A percentile compares a stretch with the other conserved stretches of the same genome.
phyloP scores from a whole-genome alignment of 108 stramenopile genomes.

The Fragilaria crotonensis region DNA sequence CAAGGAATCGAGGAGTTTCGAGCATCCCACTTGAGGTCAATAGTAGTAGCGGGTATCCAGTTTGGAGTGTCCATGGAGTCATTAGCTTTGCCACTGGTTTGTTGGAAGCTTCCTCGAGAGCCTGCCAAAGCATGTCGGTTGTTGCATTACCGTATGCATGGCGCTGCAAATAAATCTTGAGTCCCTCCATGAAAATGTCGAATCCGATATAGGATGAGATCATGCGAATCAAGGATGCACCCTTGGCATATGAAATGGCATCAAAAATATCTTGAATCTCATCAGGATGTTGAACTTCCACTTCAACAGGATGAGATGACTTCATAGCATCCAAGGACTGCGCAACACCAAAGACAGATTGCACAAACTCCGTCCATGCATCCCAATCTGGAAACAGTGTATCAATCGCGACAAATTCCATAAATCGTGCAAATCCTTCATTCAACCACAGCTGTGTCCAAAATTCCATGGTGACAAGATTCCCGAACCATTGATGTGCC shows the following conservation, averaged over 20 bases:
- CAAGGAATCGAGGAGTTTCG: background rate
- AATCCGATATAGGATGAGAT: slow-evolving; percentile 16
- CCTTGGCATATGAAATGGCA: slow-evolving; percentile 72
- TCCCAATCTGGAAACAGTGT: slow-evolving; percentile 55
- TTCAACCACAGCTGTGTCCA: slow-evolving; percentile 76
- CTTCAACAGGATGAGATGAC: slow-evolving; percentile 51
- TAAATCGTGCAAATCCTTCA: slow-evolving; percentile 61
- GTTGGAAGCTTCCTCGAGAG: slow-evolving; percentile 40
- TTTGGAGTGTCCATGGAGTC: slow-evolving; percentile 26
- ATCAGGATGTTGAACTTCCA: slow-evolving; percentile 43
- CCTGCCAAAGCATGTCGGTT: slow-evolving; percentile 33
- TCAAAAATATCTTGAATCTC: slow-evolving; percentile 71
- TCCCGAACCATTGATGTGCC: slow-evolving; percentile 79
- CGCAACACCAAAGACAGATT: slow-evolving; percentile 33
- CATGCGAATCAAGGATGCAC: slow-evolving; percentile 39
- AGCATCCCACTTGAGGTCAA: slow-evolving; percentile 19
- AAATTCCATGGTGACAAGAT: slow-evolving; percentile 65
- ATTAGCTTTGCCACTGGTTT: slow-evolving; percentile 17
- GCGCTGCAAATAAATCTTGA: slow-evolving; percentile 18
- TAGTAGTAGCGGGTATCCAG: slow-evolving; percentile 48
- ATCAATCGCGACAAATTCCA: slow-evolving; percentile 38
- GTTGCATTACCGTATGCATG: slow-evolving; percentile 28
- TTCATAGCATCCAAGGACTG: slow-evolving; percentile 47
- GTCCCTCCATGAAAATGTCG: slow-evolving; percentile 30
- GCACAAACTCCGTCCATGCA: slow-evolving; percentile 61